Conservation (phyloP, 305 asterid genomes). For the Fraxinus greggii region DNA sequence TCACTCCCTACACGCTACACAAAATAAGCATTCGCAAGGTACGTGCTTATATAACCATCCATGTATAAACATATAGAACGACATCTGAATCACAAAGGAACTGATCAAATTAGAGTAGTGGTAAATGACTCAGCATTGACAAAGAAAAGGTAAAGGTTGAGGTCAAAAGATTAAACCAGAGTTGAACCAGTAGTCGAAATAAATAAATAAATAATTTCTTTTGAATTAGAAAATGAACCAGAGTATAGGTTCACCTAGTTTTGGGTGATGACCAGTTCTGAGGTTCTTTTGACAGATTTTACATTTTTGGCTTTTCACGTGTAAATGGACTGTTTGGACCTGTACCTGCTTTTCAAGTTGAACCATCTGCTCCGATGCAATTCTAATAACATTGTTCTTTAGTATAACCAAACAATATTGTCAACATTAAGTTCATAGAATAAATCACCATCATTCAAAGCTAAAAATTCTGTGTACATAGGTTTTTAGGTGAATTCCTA, state of each 20-base stretch:
- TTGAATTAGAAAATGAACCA: background rate
- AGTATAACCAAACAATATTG: background rate
- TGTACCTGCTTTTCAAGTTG: background rate
- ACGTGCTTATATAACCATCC: background rate
- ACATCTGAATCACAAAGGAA: background rate
- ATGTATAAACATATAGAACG: too few species aligned
- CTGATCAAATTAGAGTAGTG: background rate
- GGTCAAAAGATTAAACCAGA: background rate
- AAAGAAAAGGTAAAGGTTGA: background rate
- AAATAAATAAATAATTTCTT: background rate
- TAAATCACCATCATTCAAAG: background rate
- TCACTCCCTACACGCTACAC: background rate
- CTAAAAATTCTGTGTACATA: background rate
- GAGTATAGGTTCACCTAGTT: background rate
- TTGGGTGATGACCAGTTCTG: background rate
- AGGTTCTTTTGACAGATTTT: background rate
- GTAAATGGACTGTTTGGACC: background rate
- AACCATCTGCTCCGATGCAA: background rate
- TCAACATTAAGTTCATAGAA: background rate
- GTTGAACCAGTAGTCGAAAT: background rate
- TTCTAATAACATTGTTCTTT: background rate
- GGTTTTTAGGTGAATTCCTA: background rate
- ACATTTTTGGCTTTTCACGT: background rate
- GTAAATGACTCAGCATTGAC: background rate
- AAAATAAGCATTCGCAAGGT: background rate